Base-by-base conservation (phyloP, 83 land plant species). In the Larix sibirica region DNA sequence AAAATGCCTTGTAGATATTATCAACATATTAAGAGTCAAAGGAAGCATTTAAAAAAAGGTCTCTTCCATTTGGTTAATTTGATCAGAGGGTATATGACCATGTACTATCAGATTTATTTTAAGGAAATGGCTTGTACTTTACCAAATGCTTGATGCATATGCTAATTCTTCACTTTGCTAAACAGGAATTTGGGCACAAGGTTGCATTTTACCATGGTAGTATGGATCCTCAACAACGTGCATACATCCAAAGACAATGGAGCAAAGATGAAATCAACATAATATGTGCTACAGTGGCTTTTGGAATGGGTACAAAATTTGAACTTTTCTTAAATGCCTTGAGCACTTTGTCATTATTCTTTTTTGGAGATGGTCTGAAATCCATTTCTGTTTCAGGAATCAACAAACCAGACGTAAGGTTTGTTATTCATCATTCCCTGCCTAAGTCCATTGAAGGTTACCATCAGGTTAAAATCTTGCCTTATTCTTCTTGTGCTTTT, bases 371-470 rank as follows among this genome's bases (percentile, higher is more conserved):
- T 42, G 33, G 36, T 28, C 28, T 83, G 36, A 24, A 58, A 40
- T 36, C 14, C 6, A 58, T 58, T 77, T 92, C 84, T 12, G 23
- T 16, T 36, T 61, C 91, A 97, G 98, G 99, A 84, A 97, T 97
- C 79, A 97, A 97, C 79, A 97, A 97, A 84, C 99, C 98, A 42
- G 99, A 97, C 91, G 99, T 97, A 58, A 91, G 99, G 33, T 97
- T 97, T 90, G 98, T 97, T 56, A 97, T 97, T 81, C 99, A 97
- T 81, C 99, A 97, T 84, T 97, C 99, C 42, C 75, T 97, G 65
- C 99, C 99, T 67, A 97, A 97, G 84, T 97, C 99, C 10, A 93
- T 97, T 85, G 99, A 97, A 91, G 97, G 97, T 24, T 97, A 97
- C 82, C 99, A 97, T 87, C 99, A 97, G 96, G 99, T 94, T 84